Evolutionary conservation across 1,139 yeast species (phyloP).

Genomic region (Suhomyces guaymorum): DNA sequence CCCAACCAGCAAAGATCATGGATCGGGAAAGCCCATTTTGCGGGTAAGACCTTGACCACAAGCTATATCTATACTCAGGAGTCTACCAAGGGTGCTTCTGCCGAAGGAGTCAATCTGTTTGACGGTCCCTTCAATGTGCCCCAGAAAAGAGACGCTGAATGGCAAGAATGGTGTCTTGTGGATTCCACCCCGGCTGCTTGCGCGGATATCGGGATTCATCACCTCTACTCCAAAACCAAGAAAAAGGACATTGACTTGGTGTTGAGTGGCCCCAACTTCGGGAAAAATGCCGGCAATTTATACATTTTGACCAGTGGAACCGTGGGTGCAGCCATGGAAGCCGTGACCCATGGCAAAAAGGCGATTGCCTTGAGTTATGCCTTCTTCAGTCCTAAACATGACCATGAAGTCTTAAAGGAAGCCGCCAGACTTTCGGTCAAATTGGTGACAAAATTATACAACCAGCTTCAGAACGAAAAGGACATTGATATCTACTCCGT

Average conservation of each 20-base stretch:
- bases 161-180: conserved; percentile 80
- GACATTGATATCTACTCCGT: conserved; percentile 75
- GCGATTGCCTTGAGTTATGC: conserved; percentile 86
- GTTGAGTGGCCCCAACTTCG: conserved; percentile 92
- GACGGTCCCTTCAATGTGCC: conserved; percentile 69
- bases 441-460: conserved; percentile 57
- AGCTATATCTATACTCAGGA: conserved; percentile 60
- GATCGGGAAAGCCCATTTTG: conserved; percentile 97
- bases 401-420: conserved; percentile 52
- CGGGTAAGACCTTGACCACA: conserved; percentile 74
- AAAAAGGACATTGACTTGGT: conserved; percentile 74
- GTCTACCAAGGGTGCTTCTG: conserved; percentile 30
- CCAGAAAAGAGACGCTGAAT: conserved; percentile 31
- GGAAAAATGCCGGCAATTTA: conserved; percentile 87
- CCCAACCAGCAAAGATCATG: conserved; percentile 80
- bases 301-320: conserved; percentile 95
- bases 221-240: conserved; percentile 52
- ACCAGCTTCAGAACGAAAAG: conserved; percentile 50
- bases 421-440: conserved; percentile 72
- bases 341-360: conserved; percentile 72
- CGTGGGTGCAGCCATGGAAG: conserved; percentile 96
- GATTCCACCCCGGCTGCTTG: conserved; percentile 97
- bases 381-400: conserved; percentile 57
- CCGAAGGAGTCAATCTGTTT: conserved; percentile 42
- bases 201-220: conserved; percentile 85